These are phyloP conservation scores for Ogataea methanolica DNA, from an alignment of 805 yeast genomes.

Conservation along the genomic window DNA sequence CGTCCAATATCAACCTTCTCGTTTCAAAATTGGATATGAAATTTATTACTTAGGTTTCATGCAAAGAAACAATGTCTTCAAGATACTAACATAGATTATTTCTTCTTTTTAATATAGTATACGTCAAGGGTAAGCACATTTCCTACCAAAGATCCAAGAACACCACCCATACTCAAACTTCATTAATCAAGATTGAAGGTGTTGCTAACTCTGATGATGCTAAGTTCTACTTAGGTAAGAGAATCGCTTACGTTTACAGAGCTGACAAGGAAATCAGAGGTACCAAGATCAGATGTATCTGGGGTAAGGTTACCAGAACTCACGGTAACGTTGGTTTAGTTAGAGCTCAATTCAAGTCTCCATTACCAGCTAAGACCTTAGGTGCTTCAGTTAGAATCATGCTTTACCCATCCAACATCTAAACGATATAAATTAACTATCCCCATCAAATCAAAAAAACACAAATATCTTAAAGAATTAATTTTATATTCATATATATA, in stretches of 20 bases:
- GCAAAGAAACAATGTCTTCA: background rate
- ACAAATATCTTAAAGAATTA: slow-evolving; percentile 4
- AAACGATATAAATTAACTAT: slow-evolving; percentile 32
- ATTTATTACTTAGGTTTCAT: no score
- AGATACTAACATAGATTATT: slow-evolving; percentile 19
- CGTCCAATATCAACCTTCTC: no score
- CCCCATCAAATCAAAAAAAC: background rate
- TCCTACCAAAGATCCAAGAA: slow-evolving; percentile 99
- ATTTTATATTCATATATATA: slow-evolving; percentile 4
- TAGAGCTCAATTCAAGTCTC: slow-evolving; percentile 98
- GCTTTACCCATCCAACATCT: slow-evolving; percentile 99
- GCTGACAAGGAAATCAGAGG: slow-evolving; percentile 98
- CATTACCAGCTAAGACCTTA: slow-evolving; percentile 99
- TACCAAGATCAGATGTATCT: slow-evolving; percentile 97
- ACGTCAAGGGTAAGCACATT: slow-evolving; percentile 99
- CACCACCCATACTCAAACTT: slow-evolving; percentile 96
- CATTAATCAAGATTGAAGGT: slow-evolving; percentile 96
- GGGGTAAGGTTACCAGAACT: slow-evolving; percentile 99
- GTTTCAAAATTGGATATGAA: no score
- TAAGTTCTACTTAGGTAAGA: slow-evolving; percentile 98
- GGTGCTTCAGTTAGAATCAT: slow-evolving; percentile 99
- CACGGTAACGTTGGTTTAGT: slow-evolving; percentile 99
- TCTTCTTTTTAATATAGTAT: slow-evolving; percentile 48
- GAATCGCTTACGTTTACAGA: slow-evolving; percentile 99
- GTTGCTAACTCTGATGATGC: slow-evolving; percentile 90